phyloP scores from a whole-genome alignment of 306 rosid species.

The Gillenia trifoliata region DNA sequence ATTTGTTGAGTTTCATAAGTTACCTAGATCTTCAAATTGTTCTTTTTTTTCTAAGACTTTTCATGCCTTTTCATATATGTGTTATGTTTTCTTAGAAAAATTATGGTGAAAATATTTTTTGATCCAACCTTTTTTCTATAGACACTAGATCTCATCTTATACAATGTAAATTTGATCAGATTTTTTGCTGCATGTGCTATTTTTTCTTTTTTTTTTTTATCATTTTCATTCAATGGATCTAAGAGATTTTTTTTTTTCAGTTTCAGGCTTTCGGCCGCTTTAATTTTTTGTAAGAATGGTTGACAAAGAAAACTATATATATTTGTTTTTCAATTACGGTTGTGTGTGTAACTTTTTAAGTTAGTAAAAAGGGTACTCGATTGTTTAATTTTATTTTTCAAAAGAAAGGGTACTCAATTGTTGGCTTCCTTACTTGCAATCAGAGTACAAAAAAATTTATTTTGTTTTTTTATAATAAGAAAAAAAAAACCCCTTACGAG shows the following conservation, averaged over 20 bases:
- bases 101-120: not conserved
- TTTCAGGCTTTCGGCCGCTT: not conserved
- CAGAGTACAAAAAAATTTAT: not conserved
- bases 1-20: not conserved
- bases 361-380: not conserved
- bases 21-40: not conserved
- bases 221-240: not conserved
- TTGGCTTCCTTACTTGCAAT: not conserved
- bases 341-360: not conserved
- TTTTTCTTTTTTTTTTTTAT: not conserved
- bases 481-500: not conserved
- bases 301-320: not conserved
- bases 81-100: not conserved
- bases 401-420: not conserved
- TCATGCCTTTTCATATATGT: not conserved
- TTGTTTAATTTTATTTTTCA: too few relatives aligned
- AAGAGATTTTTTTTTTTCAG: not conserved
- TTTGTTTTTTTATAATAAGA: not conserved
- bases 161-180: not conserved
- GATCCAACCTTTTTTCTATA: not conserved
- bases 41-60: not conserved
- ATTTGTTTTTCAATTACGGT: not conserved
- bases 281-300: not conserved
- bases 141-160: not conserved
- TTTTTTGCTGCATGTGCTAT: not conserved